phyloP scores from a whole-genome alignment of 495 filamentous ascomycete genomes.

The Neohortaea acidophila region DNA sequence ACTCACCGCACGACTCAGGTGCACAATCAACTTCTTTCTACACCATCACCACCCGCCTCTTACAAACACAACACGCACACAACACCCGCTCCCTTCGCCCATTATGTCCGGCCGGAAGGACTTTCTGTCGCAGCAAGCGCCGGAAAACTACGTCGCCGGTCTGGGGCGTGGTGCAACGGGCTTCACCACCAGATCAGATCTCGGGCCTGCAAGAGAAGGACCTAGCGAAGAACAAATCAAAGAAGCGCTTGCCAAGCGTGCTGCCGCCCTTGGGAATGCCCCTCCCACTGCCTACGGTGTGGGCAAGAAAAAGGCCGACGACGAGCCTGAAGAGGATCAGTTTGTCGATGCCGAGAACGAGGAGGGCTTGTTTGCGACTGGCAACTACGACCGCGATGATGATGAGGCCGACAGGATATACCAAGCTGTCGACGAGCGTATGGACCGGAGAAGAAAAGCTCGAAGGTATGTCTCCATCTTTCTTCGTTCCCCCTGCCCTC shows the following conservation, averaged over 20 bases:
- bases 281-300: slow-evolving; percentile 66
- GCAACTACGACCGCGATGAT: slow-evolving; percentile 87
- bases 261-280: slow-evolving; percentile 67
- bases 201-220: slow-evolving; percentile 90
- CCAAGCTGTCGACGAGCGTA: slow-evolving; percentile 86
- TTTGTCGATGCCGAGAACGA: slow-evolving; percentile 97
- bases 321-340: slow-evolving; percentile 54
- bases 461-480: slow-evolving; percentile 64
- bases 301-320: slow-evolving; percentile 56
- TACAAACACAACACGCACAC: background rate
- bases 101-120: slow-evolving; percentile 60
- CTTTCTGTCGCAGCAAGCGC: slow-evolving; percentile 79
- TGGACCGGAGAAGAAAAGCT: slow-evolving; percentile 71
- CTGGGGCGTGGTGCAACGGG: slow-evolving; percentile 94
- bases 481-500: slow-evolving; percentile 10
- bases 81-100: background rate
- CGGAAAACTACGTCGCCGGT: slow-evolving; percentile 97
- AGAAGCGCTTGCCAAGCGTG: slow-evolving; percentile 83
- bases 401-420: slow-evolving; percentile 96
- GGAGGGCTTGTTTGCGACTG: slow-evolving; percentile 83
- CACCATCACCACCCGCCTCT: no score
- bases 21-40: no score
- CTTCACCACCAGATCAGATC: slow-evolving; percentile 92
- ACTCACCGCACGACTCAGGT: no score
- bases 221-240: slow-evolving; percentile 98